Evolutionary conservation across 1,284 basidiomycete genomes (phyloP), one percentile per base, ranked within the genome.

Genomic region (Leccinum fuscescens): DNA sequence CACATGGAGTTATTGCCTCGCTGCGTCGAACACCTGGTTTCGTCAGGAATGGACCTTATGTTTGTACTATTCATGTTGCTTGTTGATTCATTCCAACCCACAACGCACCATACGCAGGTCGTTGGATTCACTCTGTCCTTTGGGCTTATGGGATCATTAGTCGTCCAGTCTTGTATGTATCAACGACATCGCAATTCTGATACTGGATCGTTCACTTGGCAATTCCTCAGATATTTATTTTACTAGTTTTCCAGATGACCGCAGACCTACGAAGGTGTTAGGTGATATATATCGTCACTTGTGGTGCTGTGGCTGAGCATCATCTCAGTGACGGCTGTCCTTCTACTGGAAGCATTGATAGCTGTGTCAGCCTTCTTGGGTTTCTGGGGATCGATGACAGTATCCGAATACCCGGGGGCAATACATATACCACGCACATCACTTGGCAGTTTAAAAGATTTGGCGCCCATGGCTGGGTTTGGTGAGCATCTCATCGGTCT

Each of bases 101-200:
- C 39, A 63, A 17, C 2, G 4, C 3, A 7, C 9, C 3, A 20
- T 12, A 15, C 17, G 4, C 20, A 62, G 61, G 4, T 27, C 5
- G 24, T 63, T 31, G 56, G 61, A 31, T 49, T 48, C 27, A 59
- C 27, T 7, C 27, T 63, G 8, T 55, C 12, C 39, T 63, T 63
- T 9, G n/a, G 15, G 2, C 56, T 62, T 4, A 63, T 59, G 61
- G 61, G 61, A 15, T 48, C 39, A 7, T 37, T 37, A 3, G 3
- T 4, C 15, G 62, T 37, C 37, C 37, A 37, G 15, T 37, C 37
- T 8, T 37, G 46, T 24, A 49, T 24, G 20, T 49, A 15, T 24
- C 46, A 2, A 49, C 14, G 5, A 46, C 44, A 20, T 20, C 4
- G 8, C 17, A 46, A 17, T 46, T 4, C 9, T 33, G 3, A 31